Base-by-base conservation (phyloP, 208 protist species). In the Porcisia deanei region DNA sequence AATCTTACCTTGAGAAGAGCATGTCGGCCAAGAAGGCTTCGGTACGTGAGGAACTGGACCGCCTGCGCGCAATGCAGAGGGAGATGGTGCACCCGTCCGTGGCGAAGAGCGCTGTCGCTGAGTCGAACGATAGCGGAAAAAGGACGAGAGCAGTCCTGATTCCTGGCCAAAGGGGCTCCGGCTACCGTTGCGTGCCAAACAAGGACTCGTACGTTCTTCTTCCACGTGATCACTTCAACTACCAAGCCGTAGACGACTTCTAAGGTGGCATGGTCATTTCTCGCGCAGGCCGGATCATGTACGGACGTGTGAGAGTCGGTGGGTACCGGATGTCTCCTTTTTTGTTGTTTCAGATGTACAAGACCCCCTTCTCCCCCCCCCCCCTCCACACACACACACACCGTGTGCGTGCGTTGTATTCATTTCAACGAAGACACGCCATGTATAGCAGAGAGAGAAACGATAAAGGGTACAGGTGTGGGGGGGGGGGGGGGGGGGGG, bases 141-240 rank as follows among this genome's bases (percentile, higher is more conserved):
- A 52, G 47, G 14, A 54, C 55, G 7, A 84, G 63, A 9, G 47
- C 72, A 1, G 72, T 92, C 22, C 71, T 92, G 34, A 79, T 92
- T 53, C 86, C 90, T 6, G 90, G 88, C 22, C 71, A 87, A 45
- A 82, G 83, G 52, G 88, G 90, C 30, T 82, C 47, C 30, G 88
- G 88, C 25, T 90, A 87, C 77, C 90, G 90, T 9, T 84, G 84
- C 64, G 88, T 79, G 49, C 82, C 47, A 67, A 73, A 53, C 53
- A 90, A 72, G 53, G 76, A 85, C 63, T 81, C 87, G 41, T 95
- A 95, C 79, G 85, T 95, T 65, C 85, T 82, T 60, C 87, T 93
- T 69, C 88, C 91, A 22, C 82, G 84, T 10, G 88, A 92, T 55
- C 86, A 91, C 71, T 95, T 95, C 79, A 85, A 80, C 75, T 87